These are phyloP conservation scores for Medicago ruthenica DNA, from an alignment of 306 rosid genomes.

Conservation along the genomic window DNA sequence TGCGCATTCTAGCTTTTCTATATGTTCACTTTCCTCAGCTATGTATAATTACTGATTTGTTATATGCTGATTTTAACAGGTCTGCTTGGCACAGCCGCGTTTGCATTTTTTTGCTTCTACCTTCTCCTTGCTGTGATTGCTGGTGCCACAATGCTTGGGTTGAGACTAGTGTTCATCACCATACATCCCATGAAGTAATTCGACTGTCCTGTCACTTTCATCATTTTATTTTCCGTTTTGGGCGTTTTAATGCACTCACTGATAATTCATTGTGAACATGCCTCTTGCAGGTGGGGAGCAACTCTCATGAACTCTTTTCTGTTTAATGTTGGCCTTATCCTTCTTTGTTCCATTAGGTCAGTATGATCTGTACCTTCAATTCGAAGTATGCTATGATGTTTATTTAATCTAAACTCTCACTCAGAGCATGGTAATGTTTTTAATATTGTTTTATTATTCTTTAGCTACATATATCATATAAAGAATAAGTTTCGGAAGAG, in stretches of 20 bases:
- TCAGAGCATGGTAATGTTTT: slow-evolving; percentile 1
- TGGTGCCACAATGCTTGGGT: slow-evolving; percentile 97
- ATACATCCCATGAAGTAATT: slow-evolving; percentile 98
- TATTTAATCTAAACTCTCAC: slow-evolving; percentile 4
- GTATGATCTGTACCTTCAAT: slow-evolving; percentile 35
- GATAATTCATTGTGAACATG: slow-evolving; percentile 40
- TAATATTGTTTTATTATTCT: neutral
- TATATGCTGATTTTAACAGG: slow-evolving; percentile 56
- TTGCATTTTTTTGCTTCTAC: slow-evolving; percentile 99
- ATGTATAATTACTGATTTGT: neutral
- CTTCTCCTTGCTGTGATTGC: slow-evolving; percentile 95
- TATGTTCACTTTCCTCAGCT: neutral
- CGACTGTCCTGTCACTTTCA: slow-evolving; percentile 28
- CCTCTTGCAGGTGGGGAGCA: slow-evolving; percentile 86
- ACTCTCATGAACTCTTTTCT: slow-evolving; percentile 98
- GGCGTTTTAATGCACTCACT: slow-evolving; percentile 29
- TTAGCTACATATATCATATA: neutral
- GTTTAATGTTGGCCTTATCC: slow-evolving; percentile 94
- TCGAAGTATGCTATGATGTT: slow-evolving; percentile 12
- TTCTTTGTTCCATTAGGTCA: slow-evolving; percentile 91
- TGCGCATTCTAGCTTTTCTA: neutral
- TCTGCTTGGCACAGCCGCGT: slow-evolving; percentile 96
- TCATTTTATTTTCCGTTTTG: slow-evolving; percentile 20
- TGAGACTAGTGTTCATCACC: slow-evolving; percentile 88
- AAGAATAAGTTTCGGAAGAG: neutral